phyloP scores from a whole-genome alignment of 2,329 filamentous ascomycete genomes.

The Pestalotiopsis fici region DNA sequence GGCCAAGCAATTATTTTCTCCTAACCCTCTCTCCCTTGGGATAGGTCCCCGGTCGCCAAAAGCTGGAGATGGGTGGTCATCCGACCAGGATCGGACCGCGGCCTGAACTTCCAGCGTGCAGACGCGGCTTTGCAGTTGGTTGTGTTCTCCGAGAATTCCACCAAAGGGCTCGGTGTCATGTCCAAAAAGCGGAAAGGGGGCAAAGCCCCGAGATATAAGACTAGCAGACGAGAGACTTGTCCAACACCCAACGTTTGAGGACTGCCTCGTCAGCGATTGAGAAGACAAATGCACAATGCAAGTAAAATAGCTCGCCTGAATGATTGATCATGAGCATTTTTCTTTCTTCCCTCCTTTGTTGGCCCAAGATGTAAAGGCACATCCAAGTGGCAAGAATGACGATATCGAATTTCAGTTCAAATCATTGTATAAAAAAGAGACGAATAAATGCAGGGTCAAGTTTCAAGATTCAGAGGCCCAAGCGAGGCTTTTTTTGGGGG shows the following conservation, averaged over 20 bases:
- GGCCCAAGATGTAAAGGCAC: too few species aligned
- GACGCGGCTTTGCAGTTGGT: background rate
- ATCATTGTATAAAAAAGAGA: background rate
- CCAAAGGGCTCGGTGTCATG: background rate
- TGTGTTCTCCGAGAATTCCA: background rate
- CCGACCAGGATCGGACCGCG: background rate
- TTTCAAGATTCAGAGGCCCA: background rate
- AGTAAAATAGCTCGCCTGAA: background rate
- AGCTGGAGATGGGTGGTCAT: background rate
- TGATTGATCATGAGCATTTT: background rate
- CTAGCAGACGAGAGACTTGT: background rate
- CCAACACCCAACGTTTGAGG: background rate
- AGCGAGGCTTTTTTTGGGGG: background rate
- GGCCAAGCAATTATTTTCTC: background rate
- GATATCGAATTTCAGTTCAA: background rate
- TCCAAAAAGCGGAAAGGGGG: background rate
- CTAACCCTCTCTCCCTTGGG: too few species aligned
- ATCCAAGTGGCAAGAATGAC: background rate
- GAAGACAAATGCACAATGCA: background rate
- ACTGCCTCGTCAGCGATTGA: background rate
- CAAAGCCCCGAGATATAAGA: background rate
- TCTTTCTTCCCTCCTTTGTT: background rate
- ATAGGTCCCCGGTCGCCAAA: background rate
- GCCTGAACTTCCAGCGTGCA: background rate
- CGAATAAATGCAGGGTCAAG: background rate